Percentiles rank a stretch among this genome's conserved stretches.
Evolutionary conservation across 2,329 filamentous ascomycete species (phyloP).

Genomic region (Scortechinia acanthostroma): DNA sequence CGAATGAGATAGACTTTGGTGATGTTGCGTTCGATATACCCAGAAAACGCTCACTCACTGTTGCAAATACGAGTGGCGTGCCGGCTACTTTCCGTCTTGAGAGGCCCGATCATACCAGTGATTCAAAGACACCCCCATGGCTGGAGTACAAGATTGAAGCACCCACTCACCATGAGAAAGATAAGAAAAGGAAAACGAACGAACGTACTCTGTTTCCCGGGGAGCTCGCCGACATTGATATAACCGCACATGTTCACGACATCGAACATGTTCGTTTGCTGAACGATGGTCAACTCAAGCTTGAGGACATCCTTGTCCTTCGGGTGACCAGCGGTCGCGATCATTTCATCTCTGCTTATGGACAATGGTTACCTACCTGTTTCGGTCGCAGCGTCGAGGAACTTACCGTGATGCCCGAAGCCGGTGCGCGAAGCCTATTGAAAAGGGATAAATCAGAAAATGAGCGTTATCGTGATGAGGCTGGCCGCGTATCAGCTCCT

Average conservation of each 20-base stretch:
- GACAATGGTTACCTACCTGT: slow-evolving; percentile 71
- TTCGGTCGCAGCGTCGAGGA: slow-evolving; percentile 84
- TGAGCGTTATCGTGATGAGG: slow-evolving; percentile 43
- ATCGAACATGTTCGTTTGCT: slow-evolving; percentile 59
- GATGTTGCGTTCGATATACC: slow-evolving; percentile 62
- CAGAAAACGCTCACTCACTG: slow-evolving; percentile 63
- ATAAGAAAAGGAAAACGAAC: slow-evolving; percentile 44
- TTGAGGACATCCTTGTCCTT: slow-evolving; percentile 85
- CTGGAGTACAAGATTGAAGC: background rate
- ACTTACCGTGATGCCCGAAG: slow-evolving; percentile 76
- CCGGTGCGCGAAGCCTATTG: slow-evolving; percentile 45
- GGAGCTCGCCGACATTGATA: slow-evolving; percentile 66
- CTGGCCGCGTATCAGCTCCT: slow-evolving; percentile 72
- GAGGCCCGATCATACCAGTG: slow-evolving; percentile 44
- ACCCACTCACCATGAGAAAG: slow-evolving; percentile 40
- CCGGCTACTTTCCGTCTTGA: slow-evolving; percentile 75
- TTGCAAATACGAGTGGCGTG: slow-evolving; percentile 87
- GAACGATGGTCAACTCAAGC: slow-evolving; percentile 55
- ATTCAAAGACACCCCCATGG: slow-evolving; percentile 11
- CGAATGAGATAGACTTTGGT: slow-evolving; percentile 71
- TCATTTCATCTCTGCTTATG: slow-evolving; percentile 80
- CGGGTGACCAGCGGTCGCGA: slow-evolving; percentile 79
- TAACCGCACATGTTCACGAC: slow-evolving; percentile 62
- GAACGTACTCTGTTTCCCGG: slow-evolving; percentile 66
- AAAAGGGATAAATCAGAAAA: slow-evolving; percentile 17